Evolutionary conservation across 805 yeast species (phyloP), one percentile per base, ranked within the genome.

Genomic region (Sugiyamaella lignohabitans): DNA sequence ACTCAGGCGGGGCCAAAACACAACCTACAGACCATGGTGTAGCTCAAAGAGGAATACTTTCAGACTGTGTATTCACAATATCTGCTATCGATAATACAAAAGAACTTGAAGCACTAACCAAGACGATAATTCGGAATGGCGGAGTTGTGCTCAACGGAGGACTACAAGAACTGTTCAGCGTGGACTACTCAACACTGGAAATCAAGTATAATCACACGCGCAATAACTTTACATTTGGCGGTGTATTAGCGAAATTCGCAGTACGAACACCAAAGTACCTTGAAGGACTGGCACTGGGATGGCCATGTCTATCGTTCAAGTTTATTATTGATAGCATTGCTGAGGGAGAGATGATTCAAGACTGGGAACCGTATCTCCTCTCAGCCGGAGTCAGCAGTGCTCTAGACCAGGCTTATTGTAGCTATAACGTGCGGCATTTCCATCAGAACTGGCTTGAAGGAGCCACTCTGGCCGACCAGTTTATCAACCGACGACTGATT

Each of bases 241-340:
- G 89, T 1, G 67, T 85, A 29, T 64, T 88, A 1, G 73, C 91
- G 0, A 73, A 72, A 34, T 71, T 70, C 24, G 73, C 75, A 47
- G 70, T 76, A 17, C 67, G 96, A 32, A 85, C 88, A 41, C 72
- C 80, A 5, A 88, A 87, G 58, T 88, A 83, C 59, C 60, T 88
- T 6, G 93, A 86, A 57, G 79, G 83, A 2, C 61, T 87, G 16
- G 85, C 91, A 0, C 59, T 87, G 38, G 89, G 91, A 2, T 87
- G 95, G 95, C 97, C 97, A 1, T 74, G 84, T 17, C 58, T 88
- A 24, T 79, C 86, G 2, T 73, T 75, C 47, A 59, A 64, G 5
- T 87, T 75, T 53, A 66, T 87, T 2, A 59, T 62, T 4, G 82
- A 80, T 48, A 72, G 82, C 47, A 55, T 76, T 2, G 58, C 59